phyloP scores from a whole-genome alignment of 345 rosid species.

The Raphanus sativus region DNA sequence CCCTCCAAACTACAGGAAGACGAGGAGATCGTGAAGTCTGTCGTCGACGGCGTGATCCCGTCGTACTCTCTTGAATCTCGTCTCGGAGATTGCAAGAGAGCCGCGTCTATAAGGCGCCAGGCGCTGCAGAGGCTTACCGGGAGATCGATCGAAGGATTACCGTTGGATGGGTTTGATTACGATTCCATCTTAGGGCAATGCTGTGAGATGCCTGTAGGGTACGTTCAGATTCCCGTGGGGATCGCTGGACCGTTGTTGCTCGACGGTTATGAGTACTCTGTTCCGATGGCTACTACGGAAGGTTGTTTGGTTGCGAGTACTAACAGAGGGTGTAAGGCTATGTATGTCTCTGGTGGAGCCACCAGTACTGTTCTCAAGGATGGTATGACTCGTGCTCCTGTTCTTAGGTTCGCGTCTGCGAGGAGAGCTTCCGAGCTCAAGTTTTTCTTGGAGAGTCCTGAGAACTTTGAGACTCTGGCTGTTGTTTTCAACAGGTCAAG shows the following conservation, averaged over 20 bases:
- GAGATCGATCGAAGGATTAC: constrained; percentile 70
- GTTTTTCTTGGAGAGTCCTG: constrained; percentile 75
- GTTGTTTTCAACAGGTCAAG: constrained; percentile 80
- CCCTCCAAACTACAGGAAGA: constrained; percentile 39
- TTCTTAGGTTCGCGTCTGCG: constrained; percentile 59
- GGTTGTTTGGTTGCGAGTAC: constrained; percentile 93
- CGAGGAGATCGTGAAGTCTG: constrained; percentile 63
- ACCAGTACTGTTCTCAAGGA: constrained; percentile 57
- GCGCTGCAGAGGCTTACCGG: constrained; percentile 77
- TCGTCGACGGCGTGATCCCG: constrained; percentile 56
- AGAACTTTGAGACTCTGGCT: constrained; percentile 62
- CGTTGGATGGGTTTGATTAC: constrained; percentile 82
- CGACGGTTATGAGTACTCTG: constrained; percentile 69
- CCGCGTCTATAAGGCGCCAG: constrained; percentile 69
- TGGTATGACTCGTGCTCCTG: constrained; percentile 88
- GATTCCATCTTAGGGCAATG: constrained; percentile 86
- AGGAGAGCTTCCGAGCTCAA: constrained; percentile 70
- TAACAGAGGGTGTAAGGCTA: constrained; percentile 95
- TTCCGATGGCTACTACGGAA: constrained; percentile 98
- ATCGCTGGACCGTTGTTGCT: constrained; percentile 85
- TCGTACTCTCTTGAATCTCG: constrained; percentile 70
- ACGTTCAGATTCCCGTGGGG: constrained; percentile 92
- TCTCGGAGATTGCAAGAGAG: constrained; percentile 79
- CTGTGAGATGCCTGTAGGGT: constrained; percentile 98
- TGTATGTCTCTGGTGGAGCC: constrained; percentile 75